phyloP scores from a whole-genome alignment of 495 filamentous ascomycete species.

The Neurospora sp. region DNA sequence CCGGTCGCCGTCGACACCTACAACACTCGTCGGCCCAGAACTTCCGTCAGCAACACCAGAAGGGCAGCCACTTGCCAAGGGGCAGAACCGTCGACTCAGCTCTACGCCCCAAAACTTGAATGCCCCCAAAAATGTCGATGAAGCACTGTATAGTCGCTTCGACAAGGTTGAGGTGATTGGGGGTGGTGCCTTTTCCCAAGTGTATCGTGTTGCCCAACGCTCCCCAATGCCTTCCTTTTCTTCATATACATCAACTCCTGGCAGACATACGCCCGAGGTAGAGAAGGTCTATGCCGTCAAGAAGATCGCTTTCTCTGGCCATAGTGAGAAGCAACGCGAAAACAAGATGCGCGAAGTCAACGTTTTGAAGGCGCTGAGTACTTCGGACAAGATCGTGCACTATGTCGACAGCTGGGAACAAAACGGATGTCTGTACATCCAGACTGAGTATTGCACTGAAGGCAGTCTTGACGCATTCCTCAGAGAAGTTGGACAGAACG shows the following conservation, averaged over 20 bases:
- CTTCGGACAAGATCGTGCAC: constrained; percentile 72
- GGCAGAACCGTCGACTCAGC: constrained; percentile 26
- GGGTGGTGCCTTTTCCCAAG: constrained; percentile 84
- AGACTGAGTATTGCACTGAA: constrained; percentile 92
- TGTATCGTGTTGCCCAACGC: constrained; percentile 61
- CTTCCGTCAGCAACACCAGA: background rate
- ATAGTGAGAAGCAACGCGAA: constrained; percentile 63
- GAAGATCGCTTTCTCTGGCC: constrained; percentile 72
- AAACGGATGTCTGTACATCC: constrained; percentile 75
- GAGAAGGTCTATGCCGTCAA: constrained; percentile 77
- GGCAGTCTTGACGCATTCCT: constrained; percentile 83
- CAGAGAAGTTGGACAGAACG: constrained; percentile 63
- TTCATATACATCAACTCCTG: constrained; percentile 19
- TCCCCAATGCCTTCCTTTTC: constrained; percentile 16
- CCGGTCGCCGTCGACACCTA: constrained; percentile 66
- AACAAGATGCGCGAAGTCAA: constrained; percentile 71
- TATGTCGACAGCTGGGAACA: constrained; percentile 81
- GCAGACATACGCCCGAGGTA: constrained; percentile 27
- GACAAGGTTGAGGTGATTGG: constrained; percentile 66
- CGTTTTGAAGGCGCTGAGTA: constrained; percentile 58
- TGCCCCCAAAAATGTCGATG: constrained; percentile 58
- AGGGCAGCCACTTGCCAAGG: background rate
- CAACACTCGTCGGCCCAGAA: constrained; percentile 29
- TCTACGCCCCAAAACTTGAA: constrained; percentile 45
- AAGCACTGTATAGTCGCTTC: constrained; percentile 59